Conservation (phyloP, 2,329 filamentous ascomycete species). For the Ascochyta fabae region DNA sequence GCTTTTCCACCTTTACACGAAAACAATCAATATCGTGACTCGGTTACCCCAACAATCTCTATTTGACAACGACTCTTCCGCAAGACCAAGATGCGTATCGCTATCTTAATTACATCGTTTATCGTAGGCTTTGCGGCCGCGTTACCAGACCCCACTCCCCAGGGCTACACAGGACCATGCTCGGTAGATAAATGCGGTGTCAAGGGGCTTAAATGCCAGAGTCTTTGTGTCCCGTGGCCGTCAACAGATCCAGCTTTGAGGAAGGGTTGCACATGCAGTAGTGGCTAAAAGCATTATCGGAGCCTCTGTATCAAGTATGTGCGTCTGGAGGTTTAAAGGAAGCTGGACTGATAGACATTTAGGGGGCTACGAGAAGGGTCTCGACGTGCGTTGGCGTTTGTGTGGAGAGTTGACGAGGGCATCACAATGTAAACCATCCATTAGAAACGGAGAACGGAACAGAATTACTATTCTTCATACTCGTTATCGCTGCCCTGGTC, state of each 20-base stretch:
- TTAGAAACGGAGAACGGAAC: too few species aligned
- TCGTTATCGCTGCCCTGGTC: background rate
- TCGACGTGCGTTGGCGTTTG: too few species aligned
- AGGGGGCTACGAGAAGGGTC: too few species aligned
- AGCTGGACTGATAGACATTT: too few species aligned
- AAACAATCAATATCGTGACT: background rate
- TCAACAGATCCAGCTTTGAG: constrained; percentile 15
- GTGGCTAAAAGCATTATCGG: background rate
- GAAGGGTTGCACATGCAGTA: constrained; percentile 18
- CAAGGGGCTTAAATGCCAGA: background rate
- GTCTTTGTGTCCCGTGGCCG: constrained; percentile 11
- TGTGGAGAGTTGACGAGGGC: too few species aligned
- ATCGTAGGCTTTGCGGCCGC: constrained; percentile 14
- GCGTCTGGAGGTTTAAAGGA: too few species aligned
- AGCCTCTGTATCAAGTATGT: too few species aligned
- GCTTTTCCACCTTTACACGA: too few species aligned
- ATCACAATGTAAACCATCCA: too few species aligned
- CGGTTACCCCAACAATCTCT: too few species aligned
- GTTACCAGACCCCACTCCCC: constrained; percentile 24
- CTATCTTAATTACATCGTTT: constrained; percentile 5
- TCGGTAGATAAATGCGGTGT: constrained; percentile 8
- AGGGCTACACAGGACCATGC: constrained; percentile 24
- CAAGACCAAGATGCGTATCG: constrained; percentile 8
- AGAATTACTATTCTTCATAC: background rate
- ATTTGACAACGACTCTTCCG: background rate